Conservation (phyloP, 345 rosid species). For the Pugionium cornutum region DNA sequence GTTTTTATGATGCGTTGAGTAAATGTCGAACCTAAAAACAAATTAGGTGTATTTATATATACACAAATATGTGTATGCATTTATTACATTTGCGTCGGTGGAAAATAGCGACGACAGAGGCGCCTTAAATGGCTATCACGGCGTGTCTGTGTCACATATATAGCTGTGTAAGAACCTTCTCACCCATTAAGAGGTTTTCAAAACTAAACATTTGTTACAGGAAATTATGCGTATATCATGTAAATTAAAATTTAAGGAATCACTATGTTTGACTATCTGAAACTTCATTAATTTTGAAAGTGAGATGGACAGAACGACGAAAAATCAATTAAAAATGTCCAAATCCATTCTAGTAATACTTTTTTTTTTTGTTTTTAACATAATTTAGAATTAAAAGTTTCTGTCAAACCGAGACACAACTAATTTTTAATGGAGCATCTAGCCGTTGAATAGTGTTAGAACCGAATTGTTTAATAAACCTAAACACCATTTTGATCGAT, state of each 20-base stretch:
- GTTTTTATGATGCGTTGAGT: conserved; percentile 1
- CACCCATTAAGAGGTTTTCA: background rate
- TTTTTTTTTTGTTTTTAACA: background rate
- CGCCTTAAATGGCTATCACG: conserved; percentile 41
- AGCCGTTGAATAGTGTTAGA: no score
- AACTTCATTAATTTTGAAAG: conserved; percentile 15
- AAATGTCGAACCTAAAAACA: conserved; percentile 11
- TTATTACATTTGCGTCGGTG: conserved; percentile 37
- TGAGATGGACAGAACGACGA: conserved; percentile 22
- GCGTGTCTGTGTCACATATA: conserved; percentile 31
- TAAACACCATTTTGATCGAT: no score
- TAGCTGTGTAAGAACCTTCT: no score
- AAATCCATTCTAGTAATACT: background rate
- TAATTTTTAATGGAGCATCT: no score
- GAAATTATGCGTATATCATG: conserved; percentile 4
- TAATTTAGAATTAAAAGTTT: no score
- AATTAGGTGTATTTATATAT: conserved; percentile 1
- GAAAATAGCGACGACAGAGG: conserved; percentile 37
- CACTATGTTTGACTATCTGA: conserved; percentile 28
- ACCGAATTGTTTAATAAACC: no score
- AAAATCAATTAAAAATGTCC: background rate
- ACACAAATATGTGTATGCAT: conserved; percentile 27
- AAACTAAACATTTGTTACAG: background rate
- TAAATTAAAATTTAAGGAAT: background rate
- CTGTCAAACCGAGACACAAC: no score